phyloP scores from a whole-genome alignment of 148 eudicot species.

The Dianthus caryophyllus region DNA sequence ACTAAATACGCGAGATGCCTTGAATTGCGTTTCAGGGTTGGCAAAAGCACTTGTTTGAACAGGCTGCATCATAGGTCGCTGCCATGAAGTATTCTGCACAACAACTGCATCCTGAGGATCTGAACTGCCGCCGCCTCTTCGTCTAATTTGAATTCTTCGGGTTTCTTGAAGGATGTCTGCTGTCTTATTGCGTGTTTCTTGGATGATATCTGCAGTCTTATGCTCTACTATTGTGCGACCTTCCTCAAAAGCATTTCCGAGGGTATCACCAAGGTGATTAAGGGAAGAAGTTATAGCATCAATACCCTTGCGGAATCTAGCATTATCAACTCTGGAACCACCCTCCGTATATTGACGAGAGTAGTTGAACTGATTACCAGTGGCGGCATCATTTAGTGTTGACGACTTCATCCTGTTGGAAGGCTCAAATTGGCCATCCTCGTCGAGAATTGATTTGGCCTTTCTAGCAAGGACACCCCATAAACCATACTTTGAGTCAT shows the following conservation, averaged over 20 bases:
- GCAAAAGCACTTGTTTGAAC: constrained; percentile 33
- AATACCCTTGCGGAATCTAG: constrained; percentile 55
- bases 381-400: constrained; percentile 21
- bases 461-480: constrained; percentile 88
- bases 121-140: constrained; percentile 48
- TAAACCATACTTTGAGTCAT: constrained; percentile 56
- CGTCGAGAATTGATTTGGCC: constrained; percentile 78
- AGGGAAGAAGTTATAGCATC: constrained; percentile 69
- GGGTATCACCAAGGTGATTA: constrained; percentile 64
- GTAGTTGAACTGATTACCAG: constrained; percentile 37
- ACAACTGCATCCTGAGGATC: constrained; percentile 42
- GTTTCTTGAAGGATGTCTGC: constrained; percentile 68
- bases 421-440: constrained; percentile 39
- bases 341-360: constrained; percentile 38
- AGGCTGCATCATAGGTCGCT: constrained; percentile 35
- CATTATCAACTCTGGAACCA: constrained; percentile 46
- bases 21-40: constrained; percentile 70
- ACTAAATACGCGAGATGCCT: constrained; percentile 99
- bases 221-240: constrained; percentile 67
- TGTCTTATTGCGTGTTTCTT: constrained; percentile 70
- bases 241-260: constrained; percentile 88
- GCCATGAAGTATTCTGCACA: constrained; percentile 41
- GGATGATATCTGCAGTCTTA: constrained; percentile 63
- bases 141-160: constrained; percentile 49
- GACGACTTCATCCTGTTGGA: constrained; percentile 22